Conservation (phyloP, 2,329 filamentous ascomycete genomes). For the Oidium heveae region DNA sequence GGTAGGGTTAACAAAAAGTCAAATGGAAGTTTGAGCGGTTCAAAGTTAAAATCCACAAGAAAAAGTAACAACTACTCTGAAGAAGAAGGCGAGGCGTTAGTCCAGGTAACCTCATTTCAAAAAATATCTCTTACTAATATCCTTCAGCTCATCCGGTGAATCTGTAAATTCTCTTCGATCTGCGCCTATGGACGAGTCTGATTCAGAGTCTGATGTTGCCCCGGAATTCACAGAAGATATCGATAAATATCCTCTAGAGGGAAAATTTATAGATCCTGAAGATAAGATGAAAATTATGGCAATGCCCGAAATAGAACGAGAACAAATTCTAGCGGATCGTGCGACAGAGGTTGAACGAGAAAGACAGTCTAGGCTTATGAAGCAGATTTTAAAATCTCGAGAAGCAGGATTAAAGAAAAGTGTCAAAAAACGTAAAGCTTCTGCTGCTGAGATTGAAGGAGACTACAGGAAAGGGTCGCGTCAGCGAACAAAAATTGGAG, state of each 20-base stretch:
- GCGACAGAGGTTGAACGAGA: conserved; percentile 59
- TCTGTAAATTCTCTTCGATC: conserved; percentile 55
- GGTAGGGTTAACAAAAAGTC: conserved; percentile 22
- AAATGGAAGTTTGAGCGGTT: conserved; percentile 21
- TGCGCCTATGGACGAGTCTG: conserved; percentile 73
- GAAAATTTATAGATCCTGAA: conserved; percentile 48
- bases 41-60: conserved; percentile 10
- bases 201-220: conserved; percentile 44
- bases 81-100: conserved; percentile 69
- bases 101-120: conserved; percentile 9
- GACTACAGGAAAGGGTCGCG: conserved; percentile 47
- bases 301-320: conserved; percentile 75
- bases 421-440: conserved; percentile 52
- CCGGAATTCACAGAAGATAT: conserved; percentile 26
- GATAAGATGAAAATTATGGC: conserved; percentile 61
- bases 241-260: conserved; percentile 63
- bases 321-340: conserved; percentile 72
- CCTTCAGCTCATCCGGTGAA: conserved; percentile 37
- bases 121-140: neutral
- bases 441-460: conserved; percentile 55
- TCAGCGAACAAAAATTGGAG: conserved; percentile 40
- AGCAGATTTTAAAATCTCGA: conserved; percentile 44
- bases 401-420: conserved; percentile 32
- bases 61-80: conserved; percentile 33
- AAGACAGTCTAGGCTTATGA: conserved; percentile 59